A percentile compares a stretch with the other conserved stretches of the same genome.
Evolutionary conservation across 345 rosid genomes (phyloP).

Genomic region (Aethionema arabicum): DNA sequence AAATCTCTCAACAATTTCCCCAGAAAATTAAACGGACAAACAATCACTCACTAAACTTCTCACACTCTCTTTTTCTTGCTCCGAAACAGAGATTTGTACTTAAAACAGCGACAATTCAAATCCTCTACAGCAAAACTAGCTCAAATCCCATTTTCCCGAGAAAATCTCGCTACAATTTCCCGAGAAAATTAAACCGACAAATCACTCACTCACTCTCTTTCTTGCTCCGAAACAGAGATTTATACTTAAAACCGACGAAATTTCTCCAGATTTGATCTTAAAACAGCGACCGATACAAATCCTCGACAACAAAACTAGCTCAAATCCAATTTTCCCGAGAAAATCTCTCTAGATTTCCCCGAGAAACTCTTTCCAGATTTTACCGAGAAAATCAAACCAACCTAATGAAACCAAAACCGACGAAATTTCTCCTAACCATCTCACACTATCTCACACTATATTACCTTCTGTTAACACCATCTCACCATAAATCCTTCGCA

Average conservation of each 20-base stretch:
- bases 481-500: constrained; percentile 31
- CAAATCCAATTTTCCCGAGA: not conserved
- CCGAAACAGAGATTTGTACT: constrained; percentile 14
- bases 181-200: no score
- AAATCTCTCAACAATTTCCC: no score
- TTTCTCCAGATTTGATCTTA: constrained; percentile 19
- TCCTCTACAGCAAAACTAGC: not conserved
- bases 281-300: no score
- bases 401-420: constrained; percentile 34
- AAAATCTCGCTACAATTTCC: no score
- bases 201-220: not conserved
- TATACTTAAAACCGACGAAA: constrained; percentile 31
- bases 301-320: not conserved
- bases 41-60: no score
- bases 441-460: constrained; percentile 47
- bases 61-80: not conserved
- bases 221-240: constrained; percentile 6
- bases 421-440: constrained; percentile 42
- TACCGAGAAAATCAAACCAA: not conserved
- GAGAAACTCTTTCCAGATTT: not conserved
- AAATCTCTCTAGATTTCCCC: not conserved
- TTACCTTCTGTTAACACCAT: constrained; percentile 35
- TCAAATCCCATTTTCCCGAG: no score
- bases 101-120: constrained; percentile 37
- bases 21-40: no score